Evolutionary conservation across 148 eudicot species (phyloP).

Genomic region (Euryodendron excelsum): DNA sequence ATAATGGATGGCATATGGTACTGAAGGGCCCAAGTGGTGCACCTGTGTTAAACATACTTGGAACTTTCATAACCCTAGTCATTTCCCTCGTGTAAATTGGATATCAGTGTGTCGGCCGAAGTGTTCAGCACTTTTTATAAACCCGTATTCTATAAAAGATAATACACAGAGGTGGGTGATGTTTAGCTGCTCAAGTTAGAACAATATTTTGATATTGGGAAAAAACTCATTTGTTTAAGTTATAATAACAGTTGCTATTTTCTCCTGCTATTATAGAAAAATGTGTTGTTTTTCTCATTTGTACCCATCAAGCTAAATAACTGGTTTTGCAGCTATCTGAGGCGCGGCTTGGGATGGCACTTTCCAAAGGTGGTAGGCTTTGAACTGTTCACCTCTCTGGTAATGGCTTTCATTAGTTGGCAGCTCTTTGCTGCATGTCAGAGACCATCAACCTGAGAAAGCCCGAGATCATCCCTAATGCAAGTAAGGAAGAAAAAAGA

Average conservation of each 20-base stretch:
- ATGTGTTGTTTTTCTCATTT: not conserved
- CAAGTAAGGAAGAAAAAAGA: not conserved
- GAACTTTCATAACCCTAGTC: not conserved
- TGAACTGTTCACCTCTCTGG: constrained; percentile 70
- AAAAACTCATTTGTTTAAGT: not conserved
- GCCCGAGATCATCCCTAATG: not conserved
- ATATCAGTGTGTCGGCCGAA: not conserved
- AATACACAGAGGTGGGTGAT: not conserved
- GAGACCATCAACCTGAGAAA: constrained; percentile 53
- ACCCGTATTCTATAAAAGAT: not conserved
- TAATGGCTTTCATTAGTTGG: constrained; percentile 93
- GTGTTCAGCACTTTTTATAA: not conserved
- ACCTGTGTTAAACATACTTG: no score
- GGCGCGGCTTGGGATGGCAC: constrained; percentile 88
- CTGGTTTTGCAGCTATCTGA: constrained; percentile 67
- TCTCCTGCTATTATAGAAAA: not conserved
- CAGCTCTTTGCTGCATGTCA: constrained; percentile 91
- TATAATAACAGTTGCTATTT: not conserved
- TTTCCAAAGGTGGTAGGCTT: constrained; percentile 89
- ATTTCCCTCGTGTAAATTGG: not conserved
- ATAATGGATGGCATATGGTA: not conserved
- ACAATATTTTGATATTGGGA: not conserved
- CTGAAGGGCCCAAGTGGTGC: not conserved
- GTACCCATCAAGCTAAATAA: constrained; percentile 1
- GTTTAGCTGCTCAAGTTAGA: not conserved